These are phyloP conservation scores for Xylaria castorea DNA, from an alignment of 495 filamentous ascomycete genomes.

Conservation along the genomic window DNA sequence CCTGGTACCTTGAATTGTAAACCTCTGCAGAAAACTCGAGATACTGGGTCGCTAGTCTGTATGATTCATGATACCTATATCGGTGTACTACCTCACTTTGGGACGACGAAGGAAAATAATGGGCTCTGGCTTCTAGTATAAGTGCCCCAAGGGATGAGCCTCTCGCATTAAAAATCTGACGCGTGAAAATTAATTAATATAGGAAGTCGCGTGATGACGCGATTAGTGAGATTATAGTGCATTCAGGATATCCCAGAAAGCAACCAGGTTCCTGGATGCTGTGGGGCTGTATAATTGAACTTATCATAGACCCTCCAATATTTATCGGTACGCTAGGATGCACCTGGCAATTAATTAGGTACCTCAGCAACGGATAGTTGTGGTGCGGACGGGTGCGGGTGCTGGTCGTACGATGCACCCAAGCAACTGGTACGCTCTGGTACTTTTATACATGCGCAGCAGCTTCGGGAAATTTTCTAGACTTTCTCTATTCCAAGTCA, in stretches of 20 bases:
- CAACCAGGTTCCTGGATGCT: not conserved
- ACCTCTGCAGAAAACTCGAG: not conserved
- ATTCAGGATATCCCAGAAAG: not conserved
- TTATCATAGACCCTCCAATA: not conserved
- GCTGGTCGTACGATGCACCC: conserved; percentile 13
- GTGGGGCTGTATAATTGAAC: not conserved
- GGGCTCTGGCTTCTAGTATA: not conserved
- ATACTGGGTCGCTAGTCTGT: not conserved
- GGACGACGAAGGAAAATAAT: not conserved
- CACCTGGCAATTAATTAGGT: not conserved
- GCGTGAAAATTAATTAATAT: conserved; percentile 4
- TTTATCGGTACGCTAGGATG: not conserved
- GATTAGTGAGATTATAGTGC: conserved; percentile 5
- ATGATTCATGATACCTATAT: not conserved
- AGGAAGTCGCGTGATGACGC: conserved; percentile 5
- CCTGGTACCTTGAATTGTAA: not conserved
- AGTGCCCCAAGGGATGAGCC: not conserved
- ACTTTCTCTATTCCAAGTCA: not conserved
- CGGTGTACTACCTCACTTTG: not conserved
- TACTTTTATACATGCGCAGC: not conserved
- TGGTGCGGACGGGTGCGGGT: conserved; percentile 17
- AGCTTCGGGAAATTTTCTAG: conserved; percentile 8
- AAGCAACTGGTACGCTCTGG: conserved; percentile 6
- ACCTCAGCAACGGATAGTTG: conserved; percentile 1
- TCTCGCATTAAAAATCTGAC: not conserved